phyloP scores from a whole-genome alignment of 768 basidiomycete genomes.

The Hypsizygus marmoreus region DNA sequence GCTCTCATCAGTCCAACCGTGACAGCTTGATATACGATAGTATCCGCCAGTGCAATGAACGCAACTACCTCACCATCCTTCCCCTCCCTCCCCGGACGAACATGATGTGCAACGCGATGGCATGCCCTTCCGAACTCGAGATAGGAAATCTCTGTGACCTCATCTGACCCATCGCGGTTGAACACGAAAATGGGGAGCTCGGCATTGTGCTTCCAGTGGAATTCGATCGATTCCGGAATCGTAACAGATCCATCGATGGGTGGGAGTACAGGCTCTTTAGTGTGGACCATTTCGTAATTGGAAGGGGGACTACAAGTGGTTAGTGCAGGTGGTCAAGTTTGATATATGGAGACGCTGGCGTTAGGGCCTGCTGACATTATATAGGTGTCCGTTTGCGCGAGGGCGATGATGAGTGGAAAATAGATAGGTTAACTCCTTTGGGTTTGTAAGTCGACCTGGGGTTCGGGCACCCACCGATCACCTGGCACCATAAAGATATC shows the following conservation, averaged over 20 bases:
- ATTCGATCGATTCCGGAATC: constrained; percentile 22
- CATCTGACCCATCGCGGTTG: constrained; percentile 14
- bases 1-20: constrained; percentile 31
- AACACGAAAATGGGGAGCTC: constrained; percentile 20
- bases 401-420: no score
- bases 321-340: no score
- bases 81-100: constrained; percentile 28
- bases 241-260: constrained; percentile 15
- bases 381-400: no score
- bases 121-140: constrained; percentile 42
- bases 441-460: no score
- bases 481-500: no score
- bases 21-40: constrained; percentile 37
- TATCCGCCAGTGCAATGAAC: constrained; percentile 27
- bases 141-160: constrained; percentile 27
- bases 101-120: constrained; percentile 35
- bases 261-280: constrained; percentile 13
- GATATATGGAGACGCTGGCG: no score
- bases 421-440: no score
- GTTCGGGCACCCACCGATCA: no score
- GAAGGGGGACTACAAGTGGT: no score
- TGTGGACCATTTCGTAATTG: no score
- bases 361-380: no score
- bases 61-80: constrained; percentile 27
- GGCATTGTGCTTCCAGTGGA: constrained; percentile 21